Evolutionary conservation across 2,329 filamentous ascomycete genomes (phyloP).

Genomic region (Fonsecaea pedrosoi): DNA sequence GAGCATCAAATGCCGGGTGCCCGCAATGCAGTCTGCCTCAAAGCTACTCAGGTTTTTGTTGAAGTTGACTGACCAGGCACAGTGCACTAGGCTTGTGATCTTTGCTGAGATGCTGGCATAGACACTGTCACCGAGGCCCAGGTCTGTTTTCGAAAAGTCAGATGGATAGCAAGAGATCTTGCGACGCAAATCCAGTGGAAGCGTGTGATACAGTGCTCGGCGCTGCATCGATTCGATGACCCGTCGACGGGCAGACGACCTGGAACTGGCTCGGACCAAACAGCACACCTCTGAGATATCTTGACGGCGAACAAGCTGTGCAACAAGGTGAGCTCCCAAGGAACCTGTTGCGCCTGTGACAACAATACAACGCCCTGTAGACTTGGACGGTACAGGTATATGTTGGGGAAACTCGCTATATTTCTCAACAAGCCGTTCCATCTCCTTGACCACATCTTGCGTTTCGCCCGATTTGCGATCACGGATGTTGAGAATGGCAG

Average conservation of each 20-base stretch:
- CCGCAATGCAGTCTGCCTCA: slow-evolving; percentile 51
- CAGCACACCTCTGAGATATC: slow-evolving; percentile 60
- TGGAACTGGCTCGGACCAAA: slow-evolving; percentile 60
- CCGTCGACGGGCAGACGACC: slow-evolving; percentile 52
- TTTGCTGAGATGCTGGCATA: slow-evolving; percentile 53
- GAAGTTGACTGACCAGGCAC: slow-evolving; percentile 72
- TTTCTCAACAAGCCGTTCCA: slow-evolving; percentile 52
- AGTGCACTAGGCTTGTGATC: slow-evolving; percentile 63
- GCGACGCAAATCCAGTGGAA: slow-evolving; percentile 16
- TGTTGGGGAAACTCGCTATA: slow-evolving; percentile 49
- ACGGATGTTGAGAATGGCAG: slow-evolving; percentile 36
- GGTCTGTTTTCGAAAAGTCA: slow-evolving; percentile 53
- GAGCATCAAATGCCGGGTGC: slow-evolving; percentile 42
- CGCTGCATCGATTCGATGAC: slow-evolving; percentile 53
- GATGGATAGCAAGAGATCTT: slow-evolving; percentile 58
- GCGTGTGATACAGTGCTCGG: slow-evolving; percentile 34
- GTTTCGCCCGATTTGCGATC: slow-evolving; percentile 36
- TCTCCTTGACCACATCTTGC: slow-evolving; percentile 50
- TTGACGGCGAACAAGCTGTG: slow-evolving; percentile 48
- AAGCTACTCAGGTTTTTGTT: slow-evolving; percentile 64
- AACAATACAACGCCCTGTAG: slow-evolving; percentile 41
- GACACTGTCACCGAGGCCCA: slow-evolving; percentile 56
- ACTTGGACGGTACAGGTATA: slow-evolving; percentile 35
- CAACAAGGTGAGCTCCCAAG: slow-evolving; percentile 65
- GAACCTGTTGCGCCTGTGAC: slow-evolving; percentile 71